Evolutionary conservation across 768 basidiomycete species (phyloP), one percentile per base, ranked within the genome.

Genomic region (Mycena haematopus): DNA sequence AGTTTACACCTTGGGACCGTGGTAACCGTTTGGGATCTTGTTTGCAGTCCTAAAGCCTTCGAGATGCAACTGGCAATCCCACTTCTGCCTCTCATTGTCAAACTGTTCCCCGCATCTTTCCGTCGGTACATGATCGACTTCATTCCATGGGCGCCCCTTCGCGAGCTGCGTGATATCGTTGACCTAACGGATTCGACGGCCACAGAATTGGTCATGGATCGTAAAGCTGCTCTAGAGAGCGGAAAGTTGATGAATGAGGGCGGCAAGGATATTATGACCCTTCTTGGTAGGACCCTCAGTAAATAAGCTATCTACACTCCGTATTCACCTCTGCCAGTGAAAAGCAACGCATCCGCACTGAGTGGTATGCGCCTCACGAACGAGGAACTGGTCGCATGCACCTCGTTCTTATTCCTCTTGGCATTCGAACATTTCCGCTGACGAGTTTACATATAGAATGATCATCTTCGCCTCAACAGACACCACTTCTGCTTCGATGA

Each of bases 221-320:
- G 47, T 0, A 58, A 42, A 15, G n/a, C 19, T 10, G 36, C 24
- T 10, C 27, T 58, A 3, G 49, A 51, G 17, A 31, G 49, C 19
- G 49, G 29, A 2, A 4, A 31, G 2, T 15, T 11, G 40, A 38
- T 17, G 49, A 7, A 36, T 33, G 31, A 33, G 6, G 31, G 31
- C 31, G 31, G 10, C 13, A 58, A 58, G 47, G 57, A 58, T 40
- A 11, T 58, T n/a, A 58, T 58, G 47, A 58, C 36, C 15, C 3
- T 58, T 10, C 19, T 58, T 6, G 15, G 57, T 50, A 35, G 24
- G n/a, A 14, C n/a, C 17, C 2, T 51, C 13, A n/a, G 6, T 33
- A 14, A 29, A n/a, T n/a, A n/a, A n/a, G n/a, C 24, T 33, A 11
- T 11, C 6, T 33, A 6, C 31, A 6, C 31, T 33, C 31, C 6